phyloP scores from a whole-genome alignment of 257 asterid genomes.

The Solanum clarkiae region DNA sequence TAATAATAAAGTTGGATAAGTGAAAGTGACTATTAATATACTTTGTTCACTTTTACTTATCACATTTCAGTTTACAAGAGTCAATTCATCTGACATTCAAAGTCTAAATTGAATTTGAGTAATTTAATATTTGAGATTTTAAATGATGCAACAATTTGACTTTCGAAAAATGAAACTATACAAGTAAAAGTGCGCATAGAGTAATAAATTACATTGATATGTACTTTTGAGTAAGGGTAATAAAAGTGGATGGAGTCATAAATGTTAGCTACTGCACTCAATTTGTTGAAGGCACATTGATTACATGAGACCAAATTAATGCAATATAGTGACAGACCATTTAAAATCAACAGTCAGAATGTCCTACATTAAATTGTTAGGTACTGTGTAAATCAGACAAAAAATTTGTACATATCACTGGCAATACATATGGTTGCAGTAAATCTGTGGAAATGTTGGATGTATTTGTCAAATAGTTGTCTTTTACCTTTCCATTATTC shows the following conservation, averaged over 20 bases:
- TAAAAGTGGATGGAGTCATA: constrained; percentile 6
- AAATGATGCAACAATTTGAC: background rate
- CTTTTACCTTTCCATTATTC: background rate
- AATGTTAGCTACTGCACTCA: background rate
- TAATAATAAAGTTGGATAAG: too few species aligned
- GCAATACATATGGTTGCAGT: background rate
- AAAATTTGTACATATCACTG: background rate
- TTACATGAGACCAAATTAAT: background rate
- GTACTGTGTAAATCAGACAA: background rate
- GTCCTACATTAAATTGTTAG: constrained; percentile 1
- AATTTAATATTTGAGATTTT: background rate
- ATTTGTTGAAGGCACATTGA: background rate
- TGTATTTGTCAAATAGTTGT: background rate
- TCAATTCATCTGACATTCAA: rapidly evolving
- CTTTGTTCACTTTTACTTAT: background rate
- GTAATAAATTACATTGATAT: background rate
- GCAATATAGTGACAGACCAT: background rate
- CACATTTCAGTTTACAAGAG: background rate
- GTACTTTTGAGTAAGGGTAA: background rate
- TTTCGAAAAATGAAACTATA: background rate
- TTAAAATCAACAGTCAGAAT: background rate
- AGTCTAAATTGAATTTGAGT: background rate
- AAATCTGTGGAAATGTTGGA: background rate
- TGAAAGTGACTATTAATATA: background rate
- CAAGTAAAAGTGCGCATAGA: background rate